Conservation (phyloP, 306 rosid genomes). For the Ammopiptanthus mongolicus region DNA sequence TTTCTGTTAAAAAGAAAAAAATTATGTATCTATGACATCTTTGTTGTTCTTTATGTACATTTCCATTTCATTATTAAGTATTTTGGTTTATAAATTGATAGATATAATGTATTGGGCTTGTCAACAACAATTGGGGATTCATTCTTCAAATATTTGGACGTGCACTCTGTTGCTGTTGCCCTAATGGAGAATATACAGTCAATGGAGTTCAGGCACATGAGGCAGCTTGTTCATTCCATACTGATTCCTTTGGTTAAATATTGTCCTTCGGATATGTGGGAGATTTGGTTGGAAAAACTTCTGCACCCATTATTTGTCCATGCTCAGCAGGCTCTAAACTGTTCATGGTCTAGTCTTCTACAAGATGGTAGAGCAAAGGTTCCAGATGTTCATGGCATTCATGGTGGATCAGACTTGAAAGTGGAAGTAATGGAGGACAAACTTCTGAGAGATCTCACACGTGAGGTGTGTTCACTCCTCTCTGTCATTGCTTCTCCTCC, state of each 20-base stretch:
- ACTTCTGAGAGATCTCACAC: conserved; percentile 80
- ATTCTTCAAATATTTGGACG: conserved; percentile 70
- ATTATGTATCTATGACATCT: conserved; percentile 10
- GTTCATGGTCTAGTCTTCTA: conserved; percentile 85
- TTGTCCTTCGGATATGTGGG: conserved; percentile 89
- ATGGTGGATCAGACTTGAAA: conserved; percentile 77
- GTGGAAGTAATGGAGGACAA: conserved; percentile 94
- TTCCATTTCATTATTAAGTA: conserved; percentile 18
- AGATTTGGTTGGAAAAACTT: conserved; percentile 82
- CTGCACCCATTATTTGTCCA: conserved; percentile 71
- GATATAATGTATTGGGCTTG: conserved; percentile 90
- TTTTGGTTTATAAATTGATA: conserved; percentile 30
- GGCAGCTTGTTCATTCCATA: conserved; percentile 82
- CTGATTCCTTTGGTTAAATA: conserved; percentile 72
- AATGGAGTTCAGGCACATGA: conserved; percentile 95
- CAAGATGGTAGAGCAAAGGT: conserved; percentile 87
- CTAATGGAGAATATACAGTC: conserved; percentile 87
- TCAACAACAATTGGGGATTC: conserved; percentile 80
- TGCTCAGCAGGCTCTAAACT: conserved; percentile 64
- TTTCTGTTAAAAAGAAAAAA: conserved; percentile 17
- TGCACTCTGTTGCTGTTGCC: conserved; percentile 60
- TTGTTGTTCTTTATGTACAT: conserved; percentile 2
- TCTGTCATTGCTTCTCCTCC: conserved; percentile 68
- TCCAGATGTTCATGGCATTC: conserved; percentile 72
- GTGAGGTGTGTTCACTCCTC: conserved; percentile 77